Conservation (phyloP, 495 filamentous ascomycete genomes). For the Penicillium dipodomyicola region DNA sequence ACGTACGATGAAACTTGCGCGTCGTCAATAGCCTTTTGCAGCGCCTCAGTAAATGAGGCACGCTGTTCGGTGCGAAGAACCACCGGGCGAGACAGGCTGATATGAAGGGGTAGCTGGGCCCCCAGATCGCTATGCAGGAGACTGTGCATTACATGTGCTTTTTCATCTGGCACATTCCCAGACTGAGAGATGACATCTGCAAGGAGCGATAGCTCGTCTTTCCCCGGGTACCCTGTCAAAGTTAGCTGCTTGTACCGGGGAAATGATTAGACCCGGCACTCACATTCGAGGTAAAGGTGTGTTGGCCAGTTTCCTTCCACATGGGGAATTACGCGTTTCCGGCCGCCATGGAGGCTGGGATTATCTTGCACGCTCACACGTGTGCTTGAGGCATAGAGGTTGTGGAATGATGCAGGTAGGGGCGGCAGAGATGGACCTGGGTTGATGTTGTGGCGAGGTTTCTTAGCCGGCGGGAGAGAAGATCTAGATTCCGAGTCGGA, state of each 20-base stretch:
- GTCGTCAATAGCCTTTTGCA: conserved; percentile 33
- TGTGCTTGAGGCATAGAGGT: conserved; percentile 78
- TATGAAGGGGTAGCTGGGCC: conserved; percentile 77
- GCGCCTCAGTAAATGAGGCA: conserved; percentile 54
- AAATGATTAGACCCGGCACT: conserved; percentile 25
- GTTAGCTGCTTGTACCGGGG: conserved; percentile 25
- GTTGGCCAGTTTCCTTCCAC: conserved; percentile 88
- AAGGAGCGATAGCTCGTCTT: conserved; percentile 54
- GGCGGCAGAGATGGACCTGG: conserved; percentile 62
- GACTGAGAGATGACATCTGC: conserved; percentile 46
- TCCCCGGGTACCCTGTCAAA: conserved; percentile 65
- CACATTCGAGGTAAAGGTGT: conserved; percentile 92
- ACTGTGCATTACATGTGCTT: conserved; percentile 41
- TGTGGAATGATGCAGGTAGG: conserved; percentile 76
- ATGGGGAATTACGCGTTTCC: conserved; percentile 78
- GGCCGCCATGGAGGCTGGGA: conserved; percentile 78
- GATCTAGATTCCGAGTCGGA: conserved; percentile 44
- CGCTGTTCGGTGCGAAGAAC: conserved; percentile 64
- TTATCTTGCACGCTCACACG: conserved; percentile 76
- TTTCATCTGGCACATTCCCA: conserved; percentile 24
- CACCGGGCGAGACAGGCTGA: conserved; percentile 80
- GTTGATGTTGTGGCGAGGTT: conserved; percentile 17
- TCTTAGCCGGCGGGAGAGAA: conserved; percentile 28
- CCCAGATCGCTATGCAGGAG: conserved; percentile 75
- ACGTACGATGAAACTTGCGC: conserved; percentile 49